Base-by-base conservation (phyloP, 345 rosid species). In the Lagerstroemia speciosa region DNA sequence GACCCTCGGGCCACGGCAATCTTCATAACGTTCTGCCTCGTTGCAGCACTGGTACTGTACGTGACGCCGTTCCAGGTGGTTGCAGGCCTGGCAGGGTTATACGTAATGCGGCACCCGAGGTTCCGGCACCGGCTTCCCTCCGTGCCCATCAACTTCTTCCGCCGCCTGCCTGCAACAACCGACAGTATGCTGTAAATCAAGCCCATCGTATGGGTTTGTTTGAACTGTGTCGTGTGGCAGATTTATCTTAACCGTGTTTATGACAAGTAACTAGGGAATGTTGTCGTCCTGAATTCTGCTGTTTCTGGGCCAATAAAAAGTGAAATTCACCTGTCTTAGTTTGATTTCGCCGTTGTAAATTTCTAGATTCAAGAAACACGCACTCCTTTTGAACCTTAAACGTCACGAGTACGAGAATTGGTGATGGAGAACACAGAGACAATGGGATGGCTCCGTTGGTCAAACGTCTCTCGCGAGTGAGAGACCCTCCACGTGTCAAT, bases 91-190 rank as follows among this genome's bases (percentile, higher is more conserved):
- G 74, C 83, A n/a, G 99, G 99, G 24, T 85, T 95, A 70, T 95
- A 81, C 67, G 71, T 65, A 67, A 80, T 92, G 89, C 81, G 98
- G 62, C 99, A 95, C 76, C 99, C 99, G 24, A 88, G 99, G 77
- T 95, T 95, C 62, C 88, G 97, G 12, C 83, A 76, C 76, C 81
- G 87, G 72, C 79, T 92, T 69, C 99, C 99, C 12, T 83, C 92
- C 2, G 88, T 85, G 43, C 98, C 98, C 0, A 75, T 89, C 57
- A 95, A 95, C 84, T 95, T 95, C 92, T 95, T 95, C 83, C 89
- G 99, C 1, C 76, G 99, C 67, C 81, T 95, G 70, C 99, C 99
- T 19, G 79, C 99, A 29, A 81, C 98, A 71, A 87, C 98, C 24
- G 98, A 95, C 70, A 84, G 91, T 74, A 90, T 95, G 97, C 77